Evolutionary conservation across 2,329 filamentous ascomycete species (phyloP).

Genomic region (Helminthosporium solani): DNA sequence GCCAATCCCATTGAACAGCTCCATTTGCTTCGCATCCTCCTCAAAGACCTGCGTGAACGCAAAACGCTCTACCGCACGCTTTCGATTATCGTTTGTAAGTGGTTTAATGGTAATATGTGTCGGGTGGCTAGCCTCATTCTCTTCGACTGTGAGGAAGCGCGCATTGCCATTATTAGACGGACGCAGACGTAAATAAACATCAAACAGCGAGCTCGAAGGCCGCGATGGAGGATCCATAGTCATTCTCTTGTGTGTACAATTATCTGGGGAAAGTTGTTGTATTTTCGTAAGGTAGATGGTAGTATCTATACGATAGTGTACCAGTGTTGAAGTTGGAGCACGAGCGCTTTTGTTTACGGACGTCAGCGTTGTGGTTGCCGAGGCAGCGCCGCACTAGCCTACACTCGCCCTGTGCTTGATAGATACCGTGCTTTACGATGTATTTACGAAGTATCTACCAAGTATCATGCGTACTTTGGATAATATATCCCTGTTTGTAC

Average conservation of each 20-base stretch:
- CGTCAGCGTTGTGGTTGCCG: no score
- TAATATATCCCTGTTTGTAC: no score
- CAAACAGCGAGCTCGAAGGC: slow-evolving; percentile 65
- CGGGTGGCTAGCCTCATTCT: slow-evolving; percentile 39
- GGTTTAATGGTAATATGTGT: slow-evolving; percentile 56
- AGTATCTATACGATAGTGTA: no score
- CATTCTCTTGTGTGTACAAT: slow-evolving; percentile 12
- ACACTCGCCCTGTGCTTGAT: no score
- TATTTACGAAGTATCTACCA: no score
- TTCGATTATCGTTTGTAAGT: slow-evolving; percentile 77
- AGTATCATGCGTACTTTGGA: no score
- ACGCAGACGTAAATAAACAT: slow-evolving; percentile 83
- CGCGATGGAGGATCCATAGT: slow-evolving; percentile 41
- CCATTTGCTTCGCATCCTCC: slow-evolving; percentile 78
- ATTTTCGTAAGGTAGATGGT: no score
- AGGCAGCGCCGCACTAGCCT: no score
- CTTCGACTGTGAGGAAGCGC: slow-evolving; percentile 78
- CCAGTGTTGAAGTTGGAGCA: no score
- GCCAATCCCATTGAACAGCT: slow-evolving; percentile 80
- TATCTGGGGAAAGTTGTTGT: no score
- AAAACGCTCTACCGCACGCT: slow-evolving; percentile 88
- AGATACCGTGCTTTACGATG: no score
- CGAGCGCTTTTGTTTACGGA: no score
- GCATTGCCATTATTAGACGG: slow-evolving; percentile 42
- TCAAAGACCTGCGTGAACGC: slow-evolving; percentile 93